A percentile compares a stretch with the other conserved stretches of the same genome.
These are phyloP conservation scores for Micromonas pusilla DNA, from an alignment of 139 green algal genomes.

Conservation along the genomic window DNA sequence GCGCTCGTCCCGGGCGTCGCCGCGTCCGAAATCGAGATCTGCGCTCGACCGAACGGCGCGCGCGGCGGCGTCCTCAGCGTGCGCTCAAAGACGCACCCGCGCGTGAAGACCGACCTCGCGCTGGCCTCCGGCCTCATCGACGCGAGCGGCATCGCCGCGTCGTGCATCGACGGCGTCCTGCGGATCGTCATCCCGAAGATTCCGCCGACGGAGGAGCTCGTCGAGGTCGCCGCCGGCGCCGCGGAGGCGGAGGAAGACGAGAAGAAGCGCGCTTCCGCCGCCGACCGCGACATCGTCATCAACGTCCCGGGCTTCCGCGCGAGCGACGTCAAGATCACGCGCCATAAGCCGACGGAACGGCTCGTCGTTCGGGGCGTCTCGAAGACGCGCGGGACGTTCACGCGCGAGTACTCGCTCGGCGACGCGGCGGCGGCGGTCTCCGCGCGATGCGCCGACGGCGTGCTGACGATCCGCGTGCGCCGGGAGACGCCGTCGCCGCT, in stretches of 20 bases:
- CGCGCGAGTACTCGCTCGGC: not conserved
- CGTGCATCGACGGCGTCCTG: not conserved
- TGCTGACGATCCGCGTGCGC: not conserved
- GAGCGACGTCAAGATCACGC: not conserved
- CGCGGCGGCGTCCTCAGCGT: not conserved
- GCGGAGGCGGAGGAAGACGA: not conserved
- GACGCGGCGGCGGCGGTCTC: not conserved
- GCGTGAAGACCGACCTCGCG: not conserved
- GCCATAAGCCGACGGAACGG: not conserved
- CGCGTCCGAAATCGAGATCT: not conserved
- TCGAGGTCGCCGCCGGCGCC: not conserved
- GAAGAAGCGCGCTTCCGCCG: not conserved
- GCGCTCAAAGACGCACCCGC: not conserved
- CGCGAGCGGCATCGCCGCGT: not conserved
- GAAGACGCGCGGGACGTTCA: not conserved
- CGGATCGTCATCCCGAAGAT: not conserved
- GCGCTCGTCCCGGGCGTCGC: not conserved
- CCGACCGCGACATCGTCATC: not conserved
- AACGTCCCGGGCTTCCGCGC: not conserved
- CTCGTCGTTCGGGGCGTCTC: not conserved
- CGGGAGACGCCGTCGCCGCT: not conserved
- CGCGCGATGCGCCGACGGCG: not conserved
- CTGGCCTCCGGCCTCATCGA: not conserved
- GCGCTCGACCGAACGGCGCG: not conserved
- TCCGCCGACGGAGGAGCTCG: not conserved